Conservation (phyloP, 441 rosid species). For the Populus hybrid region DNA sequence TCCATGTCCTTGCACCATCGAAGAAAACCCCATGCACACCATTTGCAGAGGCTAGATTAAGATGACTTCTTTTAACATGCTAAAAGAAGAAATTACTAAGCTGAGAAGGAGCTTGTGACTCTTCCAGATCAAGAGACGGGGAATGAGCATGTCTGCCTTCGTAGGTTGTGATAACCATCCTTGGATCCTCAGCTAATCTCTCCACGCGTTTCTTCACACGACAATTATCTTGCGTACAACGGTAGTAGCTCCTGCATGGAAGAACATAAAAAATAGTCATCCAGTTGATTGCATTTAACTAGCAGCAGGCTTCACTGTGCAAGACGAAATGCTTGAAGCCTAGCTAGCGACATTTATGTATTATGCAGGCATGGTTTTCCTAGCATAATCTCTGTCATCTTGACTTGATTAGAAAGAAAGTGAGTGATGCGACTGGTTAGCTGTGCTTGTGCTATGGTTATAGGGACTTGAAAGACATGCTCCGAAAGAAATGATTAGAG, state of each 20-base stretch:
- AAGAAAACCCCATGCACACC: neutral
- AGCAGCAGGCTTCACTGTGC: neutral
- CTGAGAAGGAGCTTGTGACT: slow-evolving; percentile 49
- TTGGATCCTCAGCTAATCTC: slow-evolving; percentile 94
- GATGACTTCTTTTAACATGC: neutral
- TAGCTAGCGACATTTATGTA: neutral
- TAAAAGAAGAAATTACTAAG: slow-evolving; percentile 67
- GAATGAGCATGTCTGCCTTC: slow-evolving; percentile 94
- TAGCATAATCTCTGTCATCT: neutral
- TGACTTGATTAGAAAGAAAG: neutral
- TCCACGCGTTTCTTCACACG: slow-evolving; percentile 95
- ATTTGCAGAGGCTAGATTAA: neutral
- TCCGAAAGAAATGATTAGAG: neutral
- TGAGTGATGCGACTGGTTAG: neutral
- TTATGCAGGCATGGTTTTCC: neutral
- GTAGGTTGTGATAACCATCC: slow-evolving; percentile 97
- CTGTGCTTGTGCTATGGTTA: neutral
- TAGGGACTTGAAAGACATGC: neutral
- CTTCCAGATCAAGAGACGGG: slow-evolving; percentile 77
- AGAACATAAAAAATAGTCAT: neutral
- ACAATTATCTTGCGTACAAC: slow-evolving; percentile 90
- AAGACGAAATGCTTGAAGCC: neutral
- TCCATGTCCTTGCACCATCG: neutral
- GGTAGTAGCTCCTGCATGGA: slow-evolving; percentile 84
- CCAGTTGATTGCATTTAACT: neutral